Conservation (phyloP, 805 yeast genomes). For the Wickerhamiella shivajii region DNA sequence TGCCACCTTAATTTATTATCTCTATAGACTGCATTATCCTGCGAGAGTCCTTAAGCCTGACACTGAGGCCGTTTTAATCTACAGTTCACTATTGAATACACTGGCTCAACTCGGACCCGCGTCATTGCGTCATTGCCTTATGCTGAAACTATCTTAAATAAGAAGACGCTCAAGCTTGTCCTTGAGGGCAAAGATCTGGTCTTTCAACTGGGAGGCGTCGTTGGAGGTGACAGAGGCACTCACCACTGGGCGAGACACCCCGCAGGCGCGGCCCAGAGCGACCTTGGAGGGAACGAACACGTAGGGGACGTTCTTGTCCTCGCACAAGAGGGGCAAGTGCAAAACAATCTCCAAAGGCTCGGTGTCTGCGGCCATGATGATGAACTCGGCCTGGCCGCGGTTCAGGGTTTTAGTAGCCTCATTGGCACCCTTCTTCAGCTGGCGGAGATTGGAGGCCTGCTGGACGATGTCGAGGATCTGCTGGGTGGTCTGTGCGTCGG, state of each 20-base stretch:
- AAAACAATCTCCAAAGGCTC: conserved; percentile 97
- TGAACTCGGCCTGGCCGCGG: conserved; percentile 99
- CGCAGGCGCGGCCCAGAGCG: conserved; percentile 99
- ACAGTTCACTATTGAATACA: too few species aligned
- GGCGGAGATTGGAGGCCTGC: conserved; percentile 96
- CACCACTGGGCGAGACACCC: conserved; percentile 98
- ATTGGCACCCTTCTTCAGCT: conserved; percentile 98
- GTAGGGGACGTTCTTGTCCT: conserved; percentile 98
- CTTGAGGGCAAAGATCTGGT: conserved; percentile 93
- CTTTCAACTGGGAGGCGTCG: conserved; percentile 95
- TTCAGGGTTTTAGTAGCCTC: conserved; percentile 98
- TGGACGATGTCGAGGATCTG: conserved; percentile 96
- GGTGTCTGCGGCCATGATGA: conserved; percentile 99
- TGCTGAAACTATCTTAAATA: conserved; percentile 35
- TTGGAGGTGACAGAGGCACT: conserved; percentile 97
- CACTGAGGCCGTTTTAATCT: too few species aligned
- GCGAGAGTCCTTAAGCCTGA: too few species aligned
- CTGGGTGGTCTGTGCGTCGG: conserved; percentile 89
- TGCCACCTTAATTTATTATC: too few species aligned
- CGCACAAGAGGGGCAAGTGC: conserved; percentile 94
- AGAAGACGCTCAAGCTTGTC: conserved; percentile 97
- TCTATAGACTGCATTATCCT: too few species aligned
- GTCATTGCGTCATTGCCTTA: conserved; percentile 14
- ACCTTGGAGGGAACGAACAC: conserved; percentile 97
- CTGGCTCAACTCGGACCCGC: conserved; percentile 14